Evolutionary conservation across 495 filamentous ascomycete genomes (phyloP), one percentile per base, ranked within the genome.

Genomic region (Penicillium manginii): DNA sequence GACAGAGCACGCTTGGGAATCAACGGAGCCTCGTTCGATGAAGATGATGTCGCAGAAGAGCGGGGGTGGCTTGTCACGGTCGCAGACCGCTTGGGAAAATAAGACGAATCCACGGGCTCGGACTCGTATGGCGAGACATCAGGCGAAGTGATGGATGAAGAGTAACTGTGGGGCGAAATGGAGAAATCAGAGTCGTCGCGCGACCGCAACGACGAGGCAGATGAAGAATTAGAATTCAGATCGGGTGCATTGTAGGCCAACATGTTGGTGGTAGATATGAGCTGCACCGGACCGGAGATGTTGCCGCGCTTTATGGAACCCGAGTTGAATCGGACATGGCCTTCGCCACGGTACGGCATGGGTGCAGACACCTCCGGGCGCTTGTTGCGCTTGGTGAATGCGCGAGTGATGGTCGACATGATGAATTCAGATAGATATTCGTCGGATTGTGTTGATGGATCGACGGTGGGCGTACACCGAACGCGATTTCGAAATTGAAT

Each of bases 191-290:
- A 88, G 49, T 89, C 87, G 60, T 86, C 82, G 35, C 74, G 76
- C 22, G 85, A 86, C 32, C 71, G 73, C 52, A 82, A 69, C 7
- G 80, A 84, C 22, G 82, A 79, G 9, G 82, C 77, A 0, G 88
- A 86, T 1, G 84, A 81, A 0, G 82, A 75, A 26, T 78, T 82
- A 61, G 80, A 83, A 62, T 77, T 82, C 61, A 91, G 82, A 69
- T 92, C 88, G 23, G 94, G 96, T 11, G 94, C 92, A 66, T 93
- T 92, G 81, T 94, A 96, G 17, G 91, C 89, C 17, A 97, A 87
- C 86, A 93, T 91, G 71, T 98, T 98, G 57, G 96, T 98, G 4
- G 96, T 96, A 18, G 93, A 96, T 26, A 97, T 74, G 45, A 98
- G 80, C 71, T 90, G 87, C 47, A 97, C 81, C 2, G 94, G 94